Evolutionary conservation across 1,139 yeast species (phyloP).

Genomic region (Pichia sp.): DNA sequence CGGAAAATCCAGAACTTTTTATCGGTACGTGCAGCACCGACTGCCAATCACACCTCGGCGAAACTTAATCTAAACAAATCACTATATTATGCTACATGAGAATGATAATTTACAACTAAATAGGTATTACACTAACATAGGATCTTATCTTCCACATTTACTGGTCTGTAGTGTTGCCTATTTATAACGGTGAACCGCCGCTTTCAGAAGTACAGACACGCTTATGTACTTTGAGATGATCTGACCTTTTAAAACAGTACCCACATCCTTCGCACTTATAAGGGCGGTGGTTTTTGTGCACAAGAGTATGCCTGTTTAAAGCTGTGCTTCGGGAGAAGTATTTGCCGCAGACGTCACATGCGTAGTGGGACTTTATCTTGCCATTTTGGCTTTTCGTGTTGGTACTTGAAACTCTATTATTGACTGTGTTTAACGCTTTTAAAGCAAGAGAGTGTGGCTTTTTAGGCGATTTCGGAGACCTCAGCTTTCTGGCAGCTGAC

Average conservation of each 20-base stretch:
- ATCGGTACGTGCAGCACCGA: not conserved
- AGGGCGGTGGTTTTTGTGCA: conserved; percentile 27
- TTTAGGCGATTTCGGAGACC: not conserved
- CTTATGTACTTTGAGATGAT: conserved; percentile 26
- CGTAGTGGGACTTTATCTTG: not conserved
- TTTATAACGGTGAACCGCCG: not conserved
- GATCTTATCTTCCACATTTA: not conserved
- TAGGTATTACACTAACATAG: not conserved
- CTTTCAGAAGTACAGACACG: conserved; percentile 14
- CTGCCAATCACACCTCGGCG: conserved; percentile 10
- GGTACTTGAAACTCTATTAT: not conserved
- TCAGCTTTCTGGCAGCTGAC: not conserved
- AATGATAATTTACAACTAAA: not conserved
- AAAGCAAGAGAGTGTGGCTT: not conserved
- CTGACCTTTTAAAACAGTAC: conserved; percentile 27
- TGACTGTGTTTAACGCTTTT: not conserved
- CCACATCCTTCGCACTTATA: conserved; percentile 26
- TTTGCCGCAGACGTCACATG: conserved; percentile 24
- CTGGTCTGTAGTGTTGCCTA: not conserved
- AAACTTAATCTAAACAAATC: not conserved
- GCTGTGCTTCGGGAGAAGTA: conserved; percentile 27
- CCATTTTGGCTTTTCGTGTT: not conserved
- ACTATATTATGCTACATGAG: not conserved
- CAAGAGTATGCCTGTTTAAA: conserved; percentile 25
- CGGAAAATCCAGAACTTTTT: not conserved